These are phyloP conservation scores for Auriculariales sp. DNA, from an alignment of 768 basidiomycete genomes.

Conservation along the genomic window DNA sequence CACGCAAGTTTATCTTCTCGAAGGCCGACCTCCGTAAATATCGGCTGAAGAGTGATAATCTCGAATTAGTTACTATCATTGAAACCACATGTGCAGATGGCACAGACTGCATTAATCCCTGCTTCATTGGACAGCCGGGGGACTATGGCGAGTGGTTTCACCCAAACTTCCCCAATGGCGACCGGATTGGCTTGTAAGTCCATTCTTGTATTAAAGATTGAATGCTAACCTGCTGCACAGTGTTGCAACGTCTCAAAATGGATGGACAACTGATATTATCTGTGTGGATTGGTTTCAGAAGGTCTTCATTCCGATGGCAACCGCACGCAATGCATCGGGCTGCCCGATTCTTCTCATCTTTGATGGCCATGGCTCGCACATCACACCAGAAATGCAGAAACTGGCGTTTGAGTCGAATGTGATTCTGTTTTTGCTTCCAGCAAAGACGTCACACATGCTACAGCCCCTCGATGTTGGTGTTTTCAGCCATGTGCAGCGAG, in stretches of 20 bases:
- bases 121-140: neutral
- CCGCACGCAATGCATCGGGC: conserved; percentile 11
- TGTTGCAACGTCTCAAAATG: conserved; percentile 21
- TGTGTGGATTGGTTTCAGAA: conserved; percentile 24
- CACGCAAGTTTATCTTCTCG: conserved; percentile 9
- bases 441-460: conserved; percentile 27
- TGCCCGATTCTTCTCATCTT: conserved; percentile 25
- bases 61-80: conserved; percentile 32
- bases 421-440: conserved; percentile 20
- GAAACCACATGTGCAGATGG: conserved; percentile 30
- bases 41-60: conserved; percentile 16
- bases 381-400: conserved; percentile 11
- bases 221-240: conserved; percentile 10
- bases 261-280: conserved; percentile 27
- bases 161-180: conserved; percentile 13
- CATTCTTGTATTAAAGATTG: conserved; percentile 4
- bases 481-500: conserved; percentile 18
- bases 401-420: conserved; percentile 17
- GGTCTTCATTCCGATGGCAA: conserved; percentile 23
- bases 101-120: neutral
- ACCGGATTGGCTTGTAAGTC: conserved; percentile 9
- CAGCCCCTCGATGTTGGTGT: conserved; percentile 29
- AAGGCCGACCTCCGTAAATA: conserved; percentile 11
- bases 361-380: conserved; percentile 32
- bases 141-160: conserved; percentile 11